phyloP scores from a whole-genome alignment of 2,329 filamentous ascomycete genomes.

The Neodidymelliopsis sp. region DNA sequence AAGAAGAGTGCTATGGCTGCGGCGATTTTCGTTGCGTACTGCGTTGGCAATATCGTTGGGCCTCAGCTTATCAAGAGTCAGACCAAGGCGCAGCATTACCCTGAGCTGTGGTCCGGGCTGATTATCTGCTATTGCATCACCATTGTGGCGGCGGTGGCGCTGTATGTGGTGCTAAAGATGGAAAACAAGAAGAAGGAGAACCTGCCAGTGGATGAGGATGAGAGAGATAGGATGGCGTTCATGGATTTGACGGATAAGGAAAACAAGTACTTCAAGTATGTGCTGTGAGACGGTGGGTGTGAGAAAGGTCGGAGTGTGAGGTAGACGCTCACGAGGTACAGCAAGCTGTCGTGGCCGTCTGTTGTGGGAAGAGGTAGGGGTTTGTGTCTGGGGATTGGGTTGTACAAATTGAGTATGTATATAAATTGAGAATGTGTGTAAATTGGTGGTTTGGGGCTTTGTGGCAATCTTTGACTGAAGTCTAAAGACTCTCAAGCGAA shows the following conservation, averaged over 20 bases:
- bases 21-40: conserved; percentile 77
- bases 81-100: conserved; percentile 72
- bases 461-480: no score
- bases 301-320: no score
- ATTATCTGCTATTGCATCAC: conserved; percentile 71
- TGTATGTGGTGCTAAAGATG: conserved; percentile 66
- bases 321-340: no score
- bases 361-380: not conserved
- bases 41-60: conserved; percentile 78
- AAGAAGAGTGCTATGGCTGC: conserved; percentile 81
- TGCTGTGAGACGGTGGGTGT: conserved; percentile 24
- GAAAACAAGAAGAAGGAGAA: conserved; percentile 58
- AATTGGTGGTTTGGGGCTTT: no score
- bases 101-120: conserved; percentile 73
- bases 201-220: conserved; percentile 63
- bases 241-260: conserved; percentile 64
- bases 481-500: no score
- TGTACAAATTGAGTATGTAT: not conserved
- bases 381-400: not conserved
- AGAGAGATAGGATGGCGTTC: conserved; percentile 59
- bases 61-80: conserved; percentile 74
- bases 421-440: not conserved
- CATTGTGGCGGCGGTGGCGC: conserved; percentile 61
- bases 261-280: conserved; percentile 67
- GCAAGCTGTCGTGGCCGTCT: no score